phyloP scores from a whole-genome alignment of 345 rosid genomes.

The Garcia nutans region DNA sequence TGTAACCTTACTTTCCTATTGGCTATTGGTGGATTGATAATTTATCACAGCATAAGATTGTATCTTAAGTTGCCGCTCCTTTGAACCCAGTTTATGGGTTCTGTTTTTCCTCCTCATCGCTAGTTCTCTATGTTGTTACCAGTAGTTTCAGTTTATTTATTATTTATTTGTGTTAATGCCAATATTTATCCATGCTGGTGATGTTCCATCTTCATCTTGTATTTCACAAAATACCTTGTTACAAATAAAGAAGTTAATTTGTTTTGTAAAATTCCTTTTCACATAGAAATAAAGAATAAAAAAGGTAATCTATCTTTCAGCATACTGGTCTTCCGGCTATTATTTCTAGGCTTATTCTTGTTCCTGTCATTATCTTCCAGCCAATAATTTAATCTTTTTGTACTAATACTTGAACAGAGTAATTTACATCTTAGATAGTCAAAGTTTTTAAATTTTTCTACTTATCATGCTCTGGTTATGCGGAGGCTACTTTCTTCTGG shows the following conservation, averaged over 20 bases:
- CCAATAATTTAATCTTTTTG: too few relatives aligned
- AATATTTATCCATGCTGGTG: not conserved
- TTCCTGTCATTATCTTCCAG: too few relatives aligned
- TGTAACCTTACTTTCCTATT: not conserved
- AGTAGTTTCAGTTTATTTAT: not conserved
- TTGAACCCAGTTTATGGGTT: not conserved
- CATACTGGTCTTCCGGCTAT: too few relatives aligned
- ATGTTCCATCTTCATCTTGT: not conserved
- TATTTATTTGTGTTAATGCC: not conserved
- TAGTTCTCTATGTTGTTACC: not conserved
- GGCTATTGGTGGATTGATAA: not conserved
- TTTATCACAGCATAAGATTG: not conserved
- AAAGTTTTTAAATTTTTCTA: not conserved
- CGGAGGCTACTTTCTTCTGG: not conserved
- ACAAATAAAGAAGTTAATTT: too few relatives aligned
- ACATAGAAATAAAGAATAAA: too few relatives aligned
- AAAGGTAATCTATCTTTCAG: too few relatives aligned
- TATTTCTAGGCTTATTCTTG: too few relatives aligned
- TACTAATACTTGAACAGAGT: not conserved
- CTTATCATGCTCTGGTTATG: not conserved
- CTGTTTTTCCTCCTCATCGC: not conserved
- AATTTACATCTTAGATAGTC: not conserved
- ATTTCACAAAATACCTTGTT: not conserved
- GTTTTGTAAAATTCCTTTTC: too few relatives aligned
- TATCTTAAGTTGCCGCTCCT: not conserved